Evolutionary conservation across 257 asterid genomes (phyloP), one percentile per base, ranked within the genome.

Genomic region (Plantago ovata): DNA sequence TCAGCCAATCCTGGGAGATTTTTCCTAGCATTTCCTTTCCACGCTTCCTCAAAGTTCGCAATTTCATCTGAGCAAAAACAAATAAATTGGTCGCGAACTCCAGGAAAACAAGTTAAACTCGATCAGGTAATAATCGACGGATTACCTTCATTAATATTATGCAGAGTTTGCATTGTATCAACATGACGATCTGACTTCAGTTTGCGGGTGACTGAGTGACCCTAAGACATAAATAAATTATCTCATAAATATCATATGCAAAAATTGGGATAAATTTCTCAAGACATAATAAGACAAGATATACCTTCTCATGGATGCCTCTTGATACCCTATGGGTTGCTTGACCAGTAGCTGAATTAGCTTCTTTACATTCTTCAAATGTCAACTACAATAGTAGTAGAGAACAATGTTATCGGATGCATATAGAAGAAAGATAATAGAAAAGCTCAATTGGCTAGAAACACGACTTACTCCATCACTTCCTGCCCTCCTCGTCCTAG

Each of bases 361-460:
- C 98, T 74, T 93, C 96, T 82, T 82, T 93, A 58, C 66, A 67
- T 73, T 93, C 97, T 61, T 93, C 97, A 58, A 82, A 82, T 38
- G 81, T 71, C 73, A 89, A 66, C 98, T 93, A 63, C 48, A 65
- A 60, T 50, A 23, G 38, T 11, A 50, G 28, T 36, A 50, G 23
- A 50, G 21, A 18, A 48, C 67, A 56, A 67, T 45, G 36, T 49
- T 9, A 65, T 52, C 15, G 60, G 72, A 63, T 23, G 53, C 28
- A 61, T 9, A 22, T 21, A 22, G 44, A 9, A 50, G 38, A 50
- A 33, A 9, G 28, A 50, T 15, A 50, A 4, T 23, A 5, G 28
- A 10, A 39, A 54, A 51, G 62, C 62, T 14, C 15, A 16, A 21
- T 52, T 23, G 56, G 53, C 10, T 13, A 58, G 41, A 46, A 45